Evolutionary conservation across 2,329 filamentous ascomycete species (phyloP).

Genomic region (Penicillium polonicum): DNA sequence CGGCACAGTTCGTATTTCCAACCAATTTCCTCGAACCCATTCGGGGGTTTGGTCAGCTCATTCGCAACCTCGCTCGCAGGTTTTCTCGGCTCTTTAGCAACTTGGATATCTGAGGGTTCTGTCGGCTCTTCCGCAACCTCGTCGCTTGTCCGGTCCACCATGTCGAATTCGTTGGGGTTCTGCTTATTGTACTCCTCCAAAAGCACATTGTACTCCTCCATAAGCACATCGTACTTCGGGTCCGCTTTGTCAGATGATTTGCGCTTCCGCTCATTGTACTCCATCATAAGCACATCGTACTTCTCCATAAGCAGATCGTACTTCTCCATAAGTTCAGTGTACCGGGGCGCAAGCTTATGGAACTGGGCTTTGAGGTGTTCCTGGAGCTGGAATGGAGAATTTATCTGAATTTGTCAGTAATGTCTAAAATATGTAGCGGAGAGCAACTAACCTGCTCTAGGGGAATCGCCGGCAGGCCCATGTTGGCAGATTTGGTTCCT

Average conservation of each 20-base stretch:
- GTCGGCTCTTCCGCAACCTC: slow-evolving; percentile 59
- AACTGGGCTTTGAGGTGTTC: slow-evolving; percentile 94
- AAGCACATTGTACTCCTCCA: neutral
- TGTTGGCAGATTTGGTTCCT: slow-evolving; percentile 86
- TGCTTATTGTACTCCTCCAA: neutral
- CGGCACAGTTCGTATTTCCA: slow-evolving; percentile 99
- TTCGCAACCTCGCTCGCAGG: slow-evolving; percentile 70
- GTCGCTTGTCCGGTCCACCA: slow-evolving; percentile 69
- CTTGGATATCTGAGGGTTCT: slow-evolving; percentile 43
- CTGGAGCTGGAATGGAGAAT: slow-evolving; percentile 95
- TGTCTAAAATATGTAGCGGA: slow-evolving; percentile 3
- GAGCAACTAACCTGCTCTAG: slow-evolving; percentile 68
- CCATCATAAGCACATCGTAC: neutral
- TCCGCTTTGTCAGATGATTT: neutral
- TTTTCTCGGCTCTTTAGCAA: slow-evolving; percentile 55
- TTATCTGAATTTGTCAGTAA: slow-evolving; percentile 61
- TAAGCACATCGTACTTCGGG: neutral
- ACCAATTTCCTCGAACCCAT: slow-evolving; percentile 77
- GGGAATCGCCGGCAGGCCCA: slow-evolving; percentile 89
- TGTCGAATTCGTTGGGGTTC: slow-evolving; percentile 57
- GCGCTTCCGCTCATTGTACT: neutral
- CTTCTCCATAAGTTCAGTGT: neutral
- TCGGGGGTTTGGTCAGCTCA: slow-evolving; percentile 74
- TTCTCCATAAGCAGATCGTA: slow-evolving; percentile 1
- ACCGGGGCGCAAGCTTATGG: slow-evolving; percentile 65